These are phyloP conservation scores for Acephala macrosclerotiorum DNA, from an alignment of 2,329 filamentous ascomycete genomes.

Conservation along the genomic window DNA sequence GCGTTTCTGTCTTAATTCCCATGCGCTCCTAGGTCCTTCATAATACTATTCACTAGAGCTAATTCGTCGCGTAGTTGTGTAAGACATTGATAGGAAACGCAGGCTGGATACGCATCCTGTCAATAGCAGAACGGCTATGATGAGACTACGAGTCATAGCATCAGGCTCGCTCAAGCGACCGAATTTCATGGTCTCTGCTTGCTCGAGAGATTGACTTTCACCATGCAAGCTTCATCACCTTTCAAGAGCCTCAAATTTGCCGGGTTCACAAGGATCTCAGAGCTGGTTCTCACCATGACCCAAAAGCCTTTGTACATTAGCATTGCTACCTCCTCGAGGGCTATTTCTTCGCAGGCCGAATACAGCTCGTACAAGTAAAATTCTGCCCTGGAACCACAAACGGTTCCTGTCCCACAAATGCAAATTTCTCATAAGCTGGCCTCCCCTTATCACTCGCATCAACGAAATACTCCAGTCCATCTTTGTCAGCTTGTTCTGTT, in stretches of 20 bases:
- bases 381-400: background rate
- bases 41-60: too few species aligned
- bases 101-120: conserved; percentile 32
- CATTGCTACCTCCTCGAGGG: too few species aligned
- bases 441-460: conserved; percentile 19
- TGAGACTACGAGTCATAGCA: background rate
- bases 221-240: too few species aligned
- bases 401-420: conserved; percentile 14
- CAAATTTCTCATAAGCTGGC: conserved; percentile 23
- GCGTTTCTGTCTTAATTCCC: too few species aligned
- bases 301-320: too few species aligned
- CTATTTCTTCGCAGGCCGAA: background rate
- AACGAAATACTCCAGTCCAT: conserved; percentile 15
- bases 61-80: too few species aligned
- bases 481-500: conserved; percentile 16
- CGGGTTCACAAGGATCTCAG: too few species aligned
- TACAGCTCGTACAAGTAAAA: background rate
- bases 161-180: background rate
- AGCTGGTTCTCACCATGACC: too few species aligned
- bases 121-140: conserved; percentile 16
- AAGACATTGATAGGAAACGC: conserved; percentile 35
- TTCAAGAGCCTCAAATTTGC: too few species aligned
- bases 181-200: background rate
- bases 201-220: too few species aligned
- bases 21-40: too few species aligned